Conservation (phyloP, 441 rosid species). For the Brassica balearica region DNA sequence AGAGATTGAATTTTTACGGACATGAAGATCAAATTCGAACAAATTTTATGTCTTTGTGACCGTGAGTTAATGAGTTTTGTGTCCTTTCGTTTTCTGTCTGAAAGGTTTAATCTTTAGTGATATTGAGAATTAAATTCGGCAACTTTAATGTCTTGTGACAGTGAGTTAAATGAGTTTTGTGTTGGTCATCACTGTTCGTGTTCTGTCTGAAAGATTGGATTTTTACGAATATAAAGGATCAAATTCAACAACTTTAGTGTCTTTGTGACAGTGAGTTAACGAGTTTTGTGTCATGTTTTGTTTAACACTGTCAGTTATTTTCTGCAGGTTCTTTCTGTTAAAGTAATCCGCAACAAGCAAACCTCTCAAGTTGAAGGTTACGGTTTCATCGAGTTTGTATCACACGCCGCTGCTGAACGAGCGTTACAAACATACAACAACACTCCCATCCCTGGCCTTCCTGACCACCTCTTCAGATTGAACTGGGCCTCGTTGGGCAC, state of each 20-base stretch:
- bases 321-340: slow-evolving; percentile 67
- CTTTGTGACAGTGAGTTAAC: neutral
- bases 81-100: neutral
- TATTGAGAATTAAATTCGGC: neutral
- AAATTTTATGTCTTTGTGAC: too few relatives aligned
- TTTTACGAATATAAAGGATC: too few relatives aligned
- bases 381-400: slow-evolving; percentile 83
- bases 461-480: slow-evolving; percentile 80
- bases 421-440: slow-evolving; percentile 77
- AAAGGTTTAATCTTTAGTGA: neutral
- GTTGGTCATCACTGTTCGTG: neutral
- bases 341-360: slow-evolving; percentile 87
- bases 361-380: slow-evolving; percentile 80
- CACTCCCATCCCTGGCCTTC: slow-evolving; percentile 62
- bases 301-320: neutral
- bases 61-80: neutral
- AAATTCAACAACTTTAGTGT: neutral
- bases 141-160: too few relatives aligned
- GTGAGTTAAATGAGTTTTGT: too few relatives aligned
- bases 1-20: too few relatives aligned
- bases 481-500: slow-evolving; percentile 91
- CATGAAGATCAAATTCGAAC: too few relatives aligned
- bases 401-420: slow-evolving; percentile 82
- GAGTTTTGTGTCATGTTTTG: too few relatives aligned
- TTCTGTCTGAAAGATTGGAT: neutral